Conservation (phyloP, 1,284 basidiomycete species). For the Cryptococcus sp. region DNA sequence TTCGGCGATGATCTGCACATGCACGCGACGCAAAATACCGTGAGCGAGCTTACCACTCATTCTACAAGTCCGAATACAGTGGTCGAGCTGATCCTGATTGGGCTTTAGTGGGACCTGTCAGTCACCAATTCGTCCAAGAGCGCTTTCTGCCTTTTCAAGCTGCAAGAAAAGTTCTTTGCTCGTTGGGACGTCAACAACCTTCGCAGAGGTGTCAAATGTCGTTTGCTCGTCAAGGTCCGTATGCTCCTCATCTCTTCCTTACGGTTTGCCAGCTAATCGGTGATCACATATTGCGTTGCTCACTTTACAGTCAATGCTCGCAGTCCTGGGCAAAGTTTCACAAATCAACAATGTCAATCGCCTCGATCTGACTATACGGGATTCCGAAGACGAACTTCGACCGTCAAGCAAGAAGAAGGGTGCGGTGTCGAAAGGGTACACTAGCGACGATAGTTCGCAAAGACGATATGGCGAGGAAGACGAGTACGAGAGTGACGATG, state of each 20-base stretch:
- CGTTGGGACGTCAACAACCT: constrained; percentile 31
- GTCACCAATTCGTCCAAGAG: constrained; percentile 50
- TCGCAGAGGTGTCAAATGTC: constrained; percentile 42
- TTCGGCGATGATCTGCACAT: constrained; percentile 53
- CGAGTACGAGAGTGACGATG: constrained; percentile 27
- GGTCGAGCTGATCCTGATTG: constrained; percentile 1
- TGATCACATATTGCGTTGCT: not conserved
- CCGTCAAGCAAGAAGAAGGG: constrained; percentile 8
- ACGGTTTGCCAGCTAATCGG: not conserved
- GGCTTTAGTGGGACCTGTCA: constrained; percentile 44
- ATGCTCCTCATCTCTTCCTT: not conserved
- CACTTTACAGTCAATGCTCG: constrained; percentile 44
- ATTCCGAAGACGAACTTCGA: constrained; percentile 33
- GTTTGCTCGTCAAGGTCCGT: constrained; percentile 49
- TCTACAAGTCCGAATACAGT: not conserved
- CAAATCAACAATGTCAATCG: constrained; percentile 41
- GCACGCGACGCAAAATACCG: constrained; percentile 38
- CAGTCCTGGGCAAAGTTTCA: constrained; percentile 44
- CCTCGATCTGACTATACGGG: constrained; percentile 46
- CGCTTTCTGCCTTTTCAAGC: constrained; percentile 49
- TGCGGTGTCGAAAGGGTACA: constrained; percentile 10
- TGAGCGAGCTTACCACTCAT: constrained; percentile 15
- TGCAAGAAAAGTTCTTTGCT: constrained; percentile 44
- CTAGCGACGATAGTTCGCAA: constrained; percentile 7
- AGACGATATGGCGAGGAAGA: constrained; percentile 23